Evolutionary conservation across 805 yeast genomes (phyloP), one percentile per base, ranked within the genome.

Genomic region (Pichia thaimueangensis): DNA sequence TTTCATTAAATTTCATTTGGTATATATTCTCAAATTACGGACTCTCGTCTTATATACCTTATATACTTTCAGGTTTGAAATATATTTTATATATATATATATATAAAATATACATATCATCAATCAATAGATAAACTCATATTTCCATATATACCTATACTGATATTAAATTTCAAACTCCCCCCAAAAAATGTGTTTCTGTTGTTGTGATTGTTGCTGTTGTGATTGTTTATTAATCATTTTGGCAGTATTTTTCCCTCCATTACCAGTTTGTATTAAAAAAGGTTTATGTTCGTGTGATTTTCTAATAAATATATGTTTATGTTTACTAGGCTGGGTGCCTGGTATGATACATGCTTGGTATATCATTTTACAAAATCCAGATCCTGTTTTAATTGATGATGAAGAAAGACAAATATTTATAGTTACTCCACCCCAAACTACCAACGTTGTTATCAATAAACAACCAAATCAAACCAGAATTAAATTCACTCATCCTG

Each of bases 271-370:
- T 16, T 70, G 78, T 54, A 64, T 84, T 48, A 82, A 83, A 57
- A 69, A 82, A 42, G 95, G 95, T 3, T 45, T 82, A 41, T 79
- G 82, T 48, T 78, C 89, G 2, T 76, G 80, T 7, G 95, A 86
- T 56, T 68, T 70, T 36, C 59, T 78, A 43, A 81, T 86, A 55
- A 86, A 85, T 61, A 68, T 86, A 31, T 58, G 76, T 22, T 65
- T 83, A 32, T 77, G 80, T 49, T 39, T 79, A 8, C 61, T 82
- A 25, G 86, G 88, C 3, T 78, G 73, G 58, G 61, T 83, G 44
- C 91, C 91, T 0, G 88, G 88, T 3, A 64, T 82, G 39, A 60
- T 82, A 34, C 91, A 83, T 58, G 70, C 84, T 5, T 70, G 80
- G 62, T 83, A 80, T 58, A 74, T 83, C 45, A 80, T 83, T 42